Evolutionary conservation across 164 flowering plant species (phyloP).

Genomic region (Nymphaea thermarum): DNA sequence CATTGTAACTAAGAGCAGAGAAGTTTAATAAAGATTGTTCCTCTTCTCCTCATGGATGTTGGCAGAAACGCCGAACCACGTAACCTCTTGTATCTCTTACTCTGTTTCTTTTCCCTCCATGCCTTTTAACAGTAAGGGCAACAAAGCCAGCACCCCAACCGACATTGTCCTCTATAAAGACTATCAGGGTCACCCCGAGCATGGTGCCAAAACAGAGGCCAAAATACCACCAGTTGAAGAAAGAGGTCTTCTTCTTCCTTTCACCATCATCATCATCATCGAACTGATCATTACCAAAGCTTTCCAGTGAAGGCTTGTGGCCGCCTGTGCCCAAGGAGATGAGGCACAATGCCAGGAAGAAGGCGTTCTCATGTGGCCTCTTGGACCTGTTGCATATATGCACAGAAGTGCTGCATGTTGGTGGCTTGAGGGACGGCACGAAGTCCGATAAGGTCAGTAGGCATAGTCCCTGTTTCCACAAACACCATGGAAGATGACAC

Average conservation of each 20-base stretch:
- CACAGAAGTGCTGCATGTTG: constrained; percentile 9
- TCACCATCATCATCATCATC: constrained; percentile 70
- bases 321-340: constrained; percentile 89
- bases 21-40: no score
- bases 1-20: no score
- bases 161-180: constrained; percentile 64
- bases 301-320: constrained; percentile 81
- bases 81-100: no score
- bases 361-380: constrained; percentile 46
- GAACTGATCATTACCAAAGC: constrained; percentile 96
- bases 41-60: no score
- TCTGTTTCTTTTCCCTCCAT: no score
- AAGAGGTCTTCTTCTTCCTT: constrained; percentile 75
- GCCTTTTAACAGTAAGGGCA: constrained; percentile 17
- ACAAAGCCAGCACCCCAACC: constrained; percentile 68
- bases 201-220: constrained; percentile 65
- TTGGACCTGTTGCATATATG: constrained; percentile 26
- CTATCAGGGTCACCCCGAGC: constrained; percentile 67
- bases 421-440: constrained; percentile 49
- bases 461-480: constrained; percentile 48
- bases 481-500: not conserved
- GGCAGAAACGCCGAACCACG: no score
- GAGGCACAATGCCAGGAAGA: constrained; percentile 69
- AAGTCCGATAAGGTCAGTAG: constrained; percentile 54
- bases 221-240: constrained; percentile 91